Base-by-base conservation (phyloP, 495 filamentous ascomycete species). In the Lepidopterella palustris region DNA sequence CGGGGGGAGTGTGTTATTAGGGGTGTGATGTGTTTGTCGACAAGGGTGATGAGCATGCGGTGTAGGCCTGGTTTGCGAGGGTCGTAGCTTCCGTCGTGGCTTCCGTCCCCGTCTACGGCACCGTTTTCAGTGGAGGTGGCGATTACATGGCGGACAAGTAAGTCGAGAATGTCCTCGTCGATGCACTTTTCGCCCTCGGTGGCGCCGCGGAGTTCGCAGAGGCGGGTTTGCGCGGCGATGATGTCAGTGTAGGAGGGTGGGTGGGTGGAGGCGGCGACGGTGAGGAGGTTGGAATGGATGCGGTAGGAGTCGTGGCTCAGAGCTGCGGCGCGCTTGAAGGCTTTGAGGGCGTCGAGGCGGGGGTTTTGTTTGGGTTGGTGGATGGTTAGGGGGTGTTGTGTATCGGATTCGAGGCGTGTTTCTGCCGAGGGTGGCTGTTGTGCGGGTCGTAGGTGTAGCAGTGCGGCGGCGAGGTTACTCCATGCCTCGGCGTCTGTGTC, bases 261-360 rank as follows among this genome's bases (percentile, higher is more conserved):
- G 0, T 79, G 78, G 15, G 91, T 77, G 8, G 89, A 86, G 4
- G 88, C 82, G 0, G 88, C 86, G 39, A 99, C 85, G 1, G 87
- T 89, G 49, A 97, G 80, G 13, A 96, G 82, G 68, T 99, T 99
- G 61, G 95, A 89, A 92, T 91, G 97, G 62, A 99, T 96, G 58
- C 89, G 82, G 79, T 84, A 87, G 73, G 90, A 88, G 58, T 87
- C 85, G 70, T 87, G 79, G 31, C 93, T 92, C 23, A 93, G 80
- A 13, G 79, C 76, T 2, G 89, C 89, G 32, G 91, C 93, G 54
- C 86, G 83, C 66, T 92, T 91, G 68, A 96, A 86, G 0, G 95
- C 92, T 10, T 78, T 71, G 2, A 97, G 83, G 13, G 93, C 87
- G 60, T 92, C 86, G 3, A 77, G 75, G 6, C 87, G 80, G 57